phyloP scores from a whole-genome alignment of 73 alveolate genomes.

The Symbiodinium pilosum region DNA sequence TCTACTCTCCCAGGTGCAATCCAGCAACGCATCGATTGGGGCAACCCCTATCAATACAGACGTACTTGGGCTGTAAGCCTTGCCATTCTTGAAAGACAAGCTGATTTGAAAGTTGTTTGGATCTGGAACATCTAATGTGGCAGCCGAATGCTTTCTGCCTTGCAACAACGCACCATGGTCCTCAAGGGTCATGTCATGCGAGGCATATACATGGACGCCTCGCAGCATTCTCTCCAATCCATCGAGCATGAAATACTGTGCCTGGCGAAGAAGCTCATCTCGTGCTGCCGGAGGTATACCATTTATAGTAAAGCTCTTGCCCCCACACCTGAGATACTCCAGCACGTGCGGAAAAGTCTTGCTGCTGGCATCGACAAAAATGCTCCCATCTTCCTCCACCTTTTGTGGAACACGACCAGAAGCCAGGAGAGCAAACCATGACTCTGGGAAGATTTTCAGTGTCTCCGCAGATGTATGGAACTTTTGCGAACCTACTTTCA shows the following conservation, averaged over 20 bases:
- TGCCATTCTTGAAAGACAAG: neutral
- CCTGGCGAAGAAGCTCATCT: constrained; percentile 12
- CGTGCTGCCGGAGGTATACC: neutral
- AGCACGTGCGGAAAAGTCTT: too few species aligned
- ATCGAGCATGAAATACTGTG: neutral
- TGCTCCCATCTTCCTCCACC: neutral
- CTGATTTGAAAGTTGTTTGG: neutral
- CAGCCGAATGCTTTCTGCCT: neutral
- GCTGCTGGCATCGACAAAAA: neutral
- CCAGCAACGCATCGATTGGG: neutral
- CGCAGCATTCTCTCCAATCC: neutral
- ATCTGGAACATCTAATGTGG: neutral
- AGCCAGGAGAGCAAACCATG: neutral
- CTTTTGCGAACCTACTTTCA: neutral
- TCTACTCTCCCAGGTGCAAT: neutral
- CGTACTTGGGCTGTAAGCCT: neutral
- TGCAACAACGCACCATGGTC: neutral
- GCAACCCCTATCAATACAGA: neutral
- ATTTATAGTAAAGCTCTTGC: too few species aligned
- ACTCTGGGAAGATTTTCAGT: neutral
- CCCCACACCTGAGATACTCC: too few species aligned
- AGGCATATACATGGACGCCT: neutral
- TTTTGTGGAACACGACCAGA: neutral
- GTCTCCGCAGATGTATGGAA: neutral
- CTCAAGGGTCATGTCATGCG: neutral